These are phyloP conservation scores for Plectosphaerella plurivora DNA, from an alignment of 2,329 filamentous ascomycete species.

Conservation along the genomic window DNA sequence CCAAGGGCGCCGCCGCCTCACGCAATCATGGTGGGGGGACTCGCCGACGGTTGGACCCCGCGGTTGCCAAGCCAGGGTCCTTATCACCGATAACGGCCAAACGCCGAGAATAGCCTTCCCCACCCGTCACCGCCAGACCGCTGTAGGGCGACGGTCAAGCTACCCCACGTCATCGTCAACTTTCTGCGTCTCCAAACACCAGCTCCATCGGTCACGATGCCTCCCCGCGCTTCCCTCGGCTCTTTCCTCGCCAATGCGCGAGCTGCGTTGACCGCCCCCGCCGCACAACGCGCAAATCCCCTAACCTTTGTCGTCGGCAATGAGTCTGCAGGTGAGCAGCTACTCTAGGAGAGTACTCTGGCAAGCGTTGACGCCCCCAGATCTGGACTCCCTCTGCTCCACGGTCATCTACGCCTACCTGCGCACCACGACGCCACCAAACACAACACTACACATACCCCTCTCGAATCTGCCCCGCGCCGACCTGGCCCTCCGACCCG, in stretches of 20 bases:
- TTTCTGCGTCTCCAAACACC: not conserved
- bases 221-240: slow-evolving; percentile 34
- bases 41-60: not conserved
- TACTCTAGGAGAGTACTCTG: too few species aligned
- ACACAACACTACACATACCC: slow-evolving; percentile 60
- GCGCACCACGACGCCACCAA: slow-evolving; percentile 52
- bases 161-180: not conserved
- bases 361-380: too few species aligned
- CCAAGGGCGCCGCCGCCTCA: too few species aligned
- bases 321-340: slow-evolving; percentile 54
- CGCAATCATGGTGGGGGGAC: slow-evolving; percentile 10
- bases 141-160: not conserved
- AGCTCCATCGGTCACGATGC: slow-evolving; percentile 14
- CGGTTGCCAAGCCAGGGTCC: not conserved
- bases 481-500: slow-evolving; percentile 68
- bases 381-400: slow-evolving; percentile 76
- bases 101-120: not conserved
- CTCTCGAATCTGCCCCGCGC: slow-evolving; percentile 65
- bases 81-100: not conserved
- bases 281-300: slow-evolving; percentile 38
- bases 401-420: slow-evolving; percentile 72
- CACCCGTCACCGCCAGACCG: not conserved
- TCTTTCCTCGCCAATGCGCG: slow-evolving; percentile 49
- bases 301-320: slow-evolving; percentile 63
- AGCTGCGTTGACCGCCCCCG: slow-evolving; percentile 37